Evolutionary conservation across 306 rosid genomes (phyloP), one percentile per base, ranked within the genome.

Genomic region (Vachellia pachyceras): DNA sequence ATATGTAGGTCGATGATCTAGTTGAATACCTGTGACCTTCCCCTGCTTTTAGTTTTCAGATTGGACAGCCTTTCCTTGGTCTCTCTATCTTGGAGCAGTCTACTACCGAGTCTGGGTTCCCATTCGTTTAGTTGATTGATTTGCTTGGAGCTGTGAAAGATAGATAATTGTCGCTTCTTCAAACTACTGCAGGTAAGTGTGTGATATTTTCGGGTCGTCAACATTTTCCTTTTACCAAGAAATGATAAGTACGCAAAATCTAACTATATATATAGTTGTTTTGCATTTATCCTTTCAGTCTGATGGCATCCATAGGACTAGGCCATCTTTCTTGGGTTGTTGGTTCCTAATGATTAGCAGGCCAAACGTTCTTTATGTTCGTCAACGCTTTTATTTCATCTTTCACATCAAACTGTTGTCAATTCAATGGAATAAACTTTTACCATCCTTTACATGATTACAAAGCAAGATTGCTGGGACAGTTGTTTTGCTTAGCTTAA

Each of bases 1-100:
- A 54, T 41, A 77, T 58, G 60, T 37, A 14, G 41, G 35, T 41
- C 71, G 73, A 42, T 22, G 50, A 79, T 82, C 79, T 82, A 61
- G 39, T 75, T 73, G 69, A 2, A 25, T 78, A n/a, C 3, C 13
- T 49, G 4, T 47, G 50, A 17, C 57, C 55, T 57, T 69, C 20
- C 23, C 35, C 10, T 41, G 3, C 73, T 41, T 46, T 10, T 46
- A 23, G 1, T 23, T 82, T 76, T 44, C 69, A 65, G 65, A 65
- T 66, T 20, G 66, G 40, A 36, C 23, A n/a, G 40, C 29, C 11
- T 54, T 72, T 35, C 69, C 36, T 42, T 18, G 5, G 44, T 68
- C 14, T 23, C n/a, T 23, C 22, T 45, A 14, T 76, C 66, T 69
- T 57, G 66, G 14, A 55, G 58, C 57, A 29, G 39, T 78, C 63